Evolutionary conservation across 108 stramenopile species (phyloP).

Genomic region (Nitzschia inconspicua): DNA sequence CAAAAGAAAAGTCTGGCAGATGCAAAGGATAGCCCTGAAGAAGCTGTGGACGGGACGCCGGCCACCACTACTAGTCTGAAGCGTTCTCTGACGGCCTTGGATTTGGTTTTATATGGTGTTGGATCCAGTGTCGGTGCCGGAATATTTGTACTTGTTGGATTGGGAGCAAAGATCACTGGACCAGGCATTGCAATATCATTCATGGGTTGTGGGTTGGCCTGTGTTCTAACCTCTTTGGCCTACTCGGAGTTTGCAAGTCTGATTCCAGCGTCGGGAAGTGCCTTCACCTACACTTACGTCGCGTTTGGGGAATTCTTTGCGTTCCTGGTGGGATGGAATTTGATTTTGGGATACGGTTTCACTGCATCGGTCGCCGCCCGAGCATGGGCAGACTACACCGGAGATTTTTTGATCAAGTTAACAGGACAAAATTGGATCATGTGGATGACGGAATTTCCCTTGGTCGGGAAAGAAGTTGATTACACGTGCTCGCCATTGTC

Average conservation of each 20-base stretch:
- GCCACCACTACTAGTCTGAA: constrained; percentile 15
- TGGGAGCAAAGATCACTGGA: constrained; percentile 73
- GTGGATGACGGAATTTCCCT: constrained; percentile 27
- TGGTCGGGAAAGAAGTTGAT: constrained; percentile 22
- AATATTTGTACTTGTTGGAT: constrained; percentile 83
- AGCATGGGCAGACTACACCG: constrained; percentile 54
- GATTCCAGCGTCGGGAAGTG: constrained; percentile 68
- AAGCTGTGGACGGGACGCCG: background rate
- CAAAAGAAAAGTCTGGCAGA: constrained; percentile 11
- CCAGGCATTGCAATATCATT: constrained; percentile 75
- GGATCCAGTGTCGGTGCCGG: constrained; percentile 68
- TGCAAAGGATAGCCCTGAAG: constrained; percentile 6
- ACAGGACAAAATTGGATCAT: constrained; percentile 3
- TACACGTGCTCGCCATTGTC: constrained; percentile 62
- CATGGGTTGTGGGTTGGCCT: constrained; percentile 66
- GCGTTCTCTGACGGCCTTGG: constrained; percentile 31
- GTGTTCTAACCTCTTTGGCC: constrained; percentile 67
- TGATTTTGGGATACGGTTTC: constrained; percentile 59
- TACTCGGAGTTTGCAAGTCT: constrained; percentile 84
- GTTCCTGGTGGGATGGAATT: constrained; percentile 48
- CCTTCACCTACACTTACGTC: constrained; percentile 81
- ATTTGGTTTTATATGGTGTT: constrained; percentile 45
- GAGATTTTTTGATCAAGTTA: constrained; percentile 13
- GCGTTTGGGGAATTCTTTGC: constrained; percentile 55
- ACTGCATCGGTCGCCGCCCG: constrained; percentile 52